Conservation (phyloP, 352 stramenopile genomes). For the Globisporangium barbulae region DNA sequence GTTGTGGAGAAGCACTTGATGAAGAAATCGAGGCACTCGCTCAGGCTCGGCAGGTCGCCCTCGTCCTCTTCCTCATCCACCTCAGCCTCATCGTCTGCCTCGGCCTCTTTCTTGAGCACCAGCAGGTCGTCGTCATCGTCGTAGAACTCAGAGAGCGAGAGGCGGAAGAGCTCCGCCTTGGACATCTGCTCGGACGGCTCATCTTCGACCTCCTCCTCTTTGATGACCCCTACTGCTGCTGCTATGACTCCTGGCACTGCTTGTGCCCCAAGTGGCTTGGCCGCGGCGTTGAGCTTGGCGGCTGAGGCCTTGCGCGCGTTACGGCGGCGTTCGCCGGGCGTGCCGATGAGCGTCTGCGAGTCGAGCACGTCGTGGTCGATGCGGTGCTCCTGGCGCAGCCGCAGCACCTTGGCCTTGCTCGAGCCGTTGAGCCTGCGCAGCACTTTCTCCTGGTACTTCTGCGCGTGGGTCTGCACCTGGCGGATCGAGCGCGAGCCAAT, state of each 20-base stretch:
- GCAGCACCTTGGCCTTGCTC: conserved; percentile 53
- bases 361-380: conserved; percentile 37
- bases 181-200: too few species aligned
- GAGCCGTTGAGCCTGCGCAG: conserved; percentile 51
- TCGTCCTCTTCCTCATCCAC: too few species aligned
- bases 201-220: too few species aligned
- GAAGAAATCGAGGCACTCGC: too few species aligned
- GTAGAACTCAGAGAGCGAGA: conserved; percentile 10
- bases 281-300: not conserved
- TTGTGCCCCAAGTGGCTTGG: too few species aligned
- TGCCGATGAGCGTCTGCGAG: not conserved
- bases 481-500: conserved; percentile 39
- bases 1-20: too few species aligned
- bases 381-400: conserved; percentile 47
- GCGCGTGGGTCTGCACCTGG: conserved; percentile 60
- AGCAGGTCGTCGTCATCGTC: conserved; percentile 8
- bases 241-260: too few species aligned
- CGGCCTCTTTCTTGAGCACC: too few species aligned
- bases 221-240: too few species aligned
- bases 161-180: not conserved
- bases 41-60: too few species aligned
- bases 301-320: too few species aligned
- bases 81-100: too few species aligned
- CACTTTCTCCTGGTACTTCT: conserved; percentile 78
- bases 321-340: not conserved